These are phyloP conservation scores for Colletotrichum musicola DNA, from an alignment of 2,329 filamentous ascomycete species.

Conservation along the genomic window DNA sequence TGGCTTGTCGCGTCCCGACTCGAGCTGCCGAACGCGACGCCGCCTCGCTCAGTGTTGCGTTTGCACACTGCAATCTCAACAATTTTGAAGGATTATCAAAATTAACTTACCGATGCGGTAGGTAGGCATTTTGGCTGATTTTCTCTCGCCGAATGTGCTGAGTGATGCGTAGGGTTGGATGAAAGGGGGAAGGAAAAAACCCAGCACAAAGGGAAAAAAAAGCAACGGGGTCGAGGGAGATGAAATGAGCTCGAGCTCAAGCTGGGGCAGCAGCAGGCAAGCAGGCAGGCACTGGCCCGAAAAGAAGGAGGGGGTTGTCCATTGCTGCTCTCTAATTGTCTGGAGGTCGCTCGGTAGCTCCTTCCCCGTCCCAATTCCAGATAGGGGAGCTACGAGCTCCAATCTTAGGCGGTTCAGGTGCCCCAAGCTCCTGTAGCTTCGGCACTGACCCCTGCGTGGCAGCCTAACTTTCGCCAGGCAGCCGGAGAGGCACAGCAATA, in stretches of 20 bases:
- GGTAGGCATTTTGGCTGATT: slow-evolving; percentile 53
- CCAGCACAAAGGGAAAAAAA: slow-evolving; percentile 26
- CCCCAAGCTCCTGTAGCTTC: slow-evolving; percentile 22
- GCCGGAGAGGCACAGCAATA: slow-evolving; percentile 5
- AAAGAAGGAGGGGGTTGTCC: background rate
- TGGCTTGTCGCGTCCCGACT: slow-evolving; percentile 24
- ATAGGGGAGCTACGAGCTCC: background rate
- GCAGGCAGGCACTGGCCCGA: background rate
- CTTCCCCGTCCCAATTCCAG: no score
- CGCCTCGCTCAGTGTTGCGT: background rate
- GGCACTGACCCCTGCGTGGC: slow-evolving; percentile 13
- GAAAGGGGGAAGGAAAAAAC: slow-evolving; percentile 2
- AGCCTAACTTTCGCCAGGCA: slow-evolving; percentile 24
- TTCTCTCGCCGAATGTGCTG: background rate
- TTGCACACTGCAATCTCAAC: background rate
- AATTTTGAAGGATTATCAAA: background rate
- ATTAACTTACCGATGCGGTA: slow-evolving; percentile 61
- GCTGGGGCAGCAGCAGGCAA: background rate
- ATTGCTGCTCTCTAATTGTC: no score
- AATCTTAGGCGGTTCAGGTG: slow-evolving; percentile 4
- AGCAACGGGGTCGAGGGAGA: slow-evolving; percentile 16
- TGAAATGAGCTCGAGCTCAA: slow-evolving; percentile 5
- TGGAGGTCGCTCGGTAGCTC: no score
- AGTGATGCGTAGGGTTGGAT: background rate
- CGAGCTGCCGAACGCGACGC: background rate